Evolutionary conservation across 2,329 filamentous ascomycete genomes (phyloP).

Genomic region (Scedosporium dehoogii): DNA sequence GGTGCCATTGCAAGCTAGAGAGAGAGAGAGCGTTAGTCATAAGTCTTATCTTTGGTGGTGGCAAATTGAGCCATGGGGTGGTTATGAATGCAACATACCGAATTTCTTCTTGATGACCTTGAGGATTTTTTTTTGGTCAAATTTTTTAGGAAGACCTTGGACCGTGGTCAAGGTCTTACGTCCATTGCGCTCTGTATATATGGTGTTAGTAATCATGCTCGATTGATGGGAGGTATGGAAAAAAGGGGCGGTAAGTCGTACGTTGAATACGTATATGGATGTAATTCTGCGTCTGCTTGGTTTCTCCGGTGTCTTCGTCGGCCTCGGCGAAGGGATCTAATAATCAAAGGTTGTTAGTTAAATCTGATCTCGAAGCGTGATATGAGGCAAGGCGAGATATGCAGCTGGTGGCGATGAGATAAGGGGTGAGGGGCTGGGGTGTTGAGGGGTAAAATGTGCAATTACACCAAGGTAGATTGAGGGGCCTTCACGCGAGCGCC

Average conservation of each 20-base stretch:
- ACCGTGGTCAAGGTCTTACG: constrained; percentile 99
- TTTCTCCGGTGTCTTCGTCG: constrained; percentile 97
- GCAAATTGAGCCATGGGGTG: not conserved
- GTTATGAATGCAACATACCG: constrained; percentile 43
- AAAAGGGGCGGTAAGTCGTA: constrained; percentile 39
- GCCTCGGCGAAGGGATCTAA: constrained; percentile 99
- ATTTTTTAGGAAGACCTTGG: constrained; percentile 97
- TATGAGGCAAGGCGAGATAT: not conserved
- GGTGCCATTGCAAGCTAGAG: constrained; percentile 95
- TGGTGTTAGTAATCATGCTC: constrained; percentile 28
- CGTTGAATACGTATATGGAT: constrained; percentile 99
- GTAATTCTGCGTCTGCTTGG: constrained; percentile 92
- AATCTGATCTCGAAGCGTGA: not conserved
- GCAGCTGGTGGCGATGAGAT: not conserved
- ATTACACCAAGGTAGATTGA: not conserved
- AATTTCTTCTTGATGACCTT: constrained; percentile 99
- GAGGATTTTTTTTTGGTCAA: constrained; percentile 99
- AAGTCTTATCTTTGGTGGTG: not conserved
- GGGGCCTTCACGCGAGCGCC: not conserved
- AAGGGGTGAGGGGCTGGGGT: not conserved
- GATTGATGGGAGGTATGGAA: not conserved
- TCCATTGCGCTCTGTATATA: constrained; percentile 87
- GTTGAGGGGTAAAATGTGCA: constrained; percentile 1
- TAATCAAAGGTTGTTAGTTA: not conserved
- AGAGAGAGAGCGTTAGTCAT: constrained; percentile 15